A percentile compares a stretch with the other conserved stretches of the same genome.
Conservation (phyloP, 1,284 basidiomycete genomes). For the Leccinum cinnamomeum region DNA sequence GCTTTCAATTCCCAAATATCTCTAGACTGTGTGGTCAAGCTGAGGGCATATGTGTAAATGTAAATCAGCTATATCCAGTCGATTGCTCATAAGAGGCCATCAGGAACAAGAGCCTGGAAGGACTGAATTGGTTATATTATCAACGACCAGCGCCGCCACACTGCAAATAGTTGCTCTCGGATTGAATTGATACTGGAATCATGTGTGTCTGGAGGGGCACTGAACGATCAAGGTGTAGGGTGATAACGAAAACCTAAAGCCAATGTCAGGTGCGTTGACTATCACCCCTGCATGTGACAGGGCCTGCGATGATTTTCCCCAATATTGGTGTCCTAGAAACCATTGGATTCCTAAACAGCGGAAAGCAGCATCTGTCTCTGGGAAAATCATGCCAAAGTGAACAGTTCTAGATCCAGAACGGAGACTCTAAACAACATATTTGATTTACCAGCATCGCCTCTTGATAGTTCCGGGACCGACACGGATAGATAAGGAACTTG, state of each 20-base stretch:
- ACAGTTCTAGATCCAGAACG: neutral
- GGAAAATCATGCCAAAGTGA: slow-evolving; percentile 4
- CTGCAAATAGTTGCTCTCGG: neutral
- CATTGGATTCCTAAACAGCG: neutral
- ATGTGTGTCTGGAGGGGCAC: neutral
- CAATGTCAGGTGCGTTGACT: neutral
- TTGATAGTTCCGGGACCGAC: slow-evolving; percentile 9
- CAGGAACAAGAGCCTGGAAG: neutral
- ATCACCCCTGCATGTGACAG: slow-evolving; percentile 5
- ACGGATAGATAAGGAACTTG: neutral
- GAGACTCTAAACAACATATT: neutral
- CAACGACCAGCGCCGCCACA: neutral
- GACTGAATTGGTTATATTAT: neutral
- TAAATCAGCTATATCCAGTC: neutral
- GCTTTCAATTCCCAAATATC: too few relatives aligned
- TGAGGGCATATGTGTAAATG: neutral
- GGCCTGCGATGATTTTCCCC: neutral
- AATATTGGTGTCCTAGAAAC: neutral
- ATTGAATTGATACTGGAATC: neutral
- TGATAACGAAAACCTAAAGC: neutral
- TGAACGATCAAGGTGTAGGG: neutral
- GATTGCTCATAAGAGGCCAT: neutral
- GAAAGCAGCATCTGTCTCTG: neutral
- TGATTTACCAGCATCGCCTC: neutral
- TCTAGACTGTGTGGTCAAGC: neutral